A percentile compares a stretch with the other conserved stretches of the same genome.
Conservation (phyloP, 176 grass and related monocot species). For the Musa troglodytarum region DNA sequence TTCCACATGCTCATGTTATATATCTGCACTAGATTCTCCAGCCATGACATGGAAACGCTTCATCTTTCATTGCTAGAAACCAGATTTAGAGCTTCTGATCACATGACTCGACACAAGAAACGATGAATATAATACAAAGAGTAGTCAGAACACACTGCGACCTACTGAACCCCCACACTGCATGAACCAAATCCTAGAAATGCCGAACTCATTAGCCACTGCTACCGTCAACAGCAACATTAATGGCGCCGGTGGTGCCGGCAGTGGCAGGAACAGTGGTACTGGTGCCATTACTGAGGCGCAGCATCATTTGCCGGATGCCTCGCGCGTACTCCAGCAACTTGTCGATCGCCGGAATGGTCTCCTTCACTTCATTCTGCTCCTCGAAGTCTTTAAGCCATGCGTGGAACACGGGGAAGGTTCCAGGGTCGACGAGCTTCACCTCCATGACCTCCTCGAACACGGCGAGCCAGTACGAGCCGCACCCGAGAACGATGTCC, state of each 20-base stretch:
- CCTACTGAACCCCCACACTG: not conserved
- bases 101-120: not conserved
- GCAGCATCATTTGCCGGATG: not conserved
- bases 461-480: not conserved
- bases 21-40: no score
- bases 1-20: no score
- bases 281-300: not conserved
- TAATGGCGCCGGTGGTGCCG: not conserved
- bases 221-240: not conserved
- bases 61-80: not conserved
- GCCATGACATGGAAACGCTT: not conserved
- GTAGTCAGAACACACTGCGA: not conserved
- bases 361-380: not conserved
- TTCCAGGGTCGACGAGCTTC: not conserved
- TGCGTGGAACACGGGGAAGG: not conserved
- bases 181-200: not conserved
- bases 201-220: not conserved
- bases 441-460: conserved; percentile 3
- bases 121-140: conserved; percentile 1
- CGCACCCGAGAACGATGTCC: not conserved
- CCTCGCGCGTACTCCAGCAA: not conserved
- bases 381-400: not conserved
- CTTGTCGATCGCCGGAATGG: not conserved
- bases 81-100: not conserved
- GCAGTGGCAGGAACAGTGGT: not conserved